Conservation (phyloP, 257 asterid genomes). For the Rhazya stricta region DNA sequence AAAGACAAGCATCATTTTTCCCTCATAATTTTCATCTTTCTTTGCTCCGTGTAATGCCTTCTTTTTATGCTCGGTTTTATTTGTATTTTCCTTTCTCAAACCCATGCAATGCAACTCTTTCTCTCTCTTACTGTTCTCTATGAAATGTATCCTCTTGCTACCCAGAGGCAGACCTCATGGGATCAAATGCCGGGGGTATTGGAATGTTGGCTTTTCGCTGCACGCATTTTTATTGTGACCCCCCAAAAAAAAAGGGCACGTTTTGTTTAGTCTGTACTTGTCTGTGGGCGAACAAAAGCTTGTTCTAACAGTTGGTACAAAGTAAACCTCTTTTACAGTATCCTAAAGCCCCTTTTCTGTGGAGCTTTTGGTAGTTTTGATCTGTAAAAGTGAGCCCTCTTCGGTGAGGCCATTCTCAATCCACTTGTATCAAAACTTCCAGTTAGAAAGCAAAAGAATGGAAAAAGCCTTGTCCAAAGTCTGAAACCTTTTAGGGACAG, state of each 20-base stretch:
- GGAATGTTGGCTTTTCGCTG: constrained; percentile 17
- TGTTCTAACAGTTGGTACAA: constrained; percentile 2
- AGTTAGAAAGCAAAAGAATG: background rate
- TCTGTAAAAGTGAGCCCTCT: constrained; percentile 14
- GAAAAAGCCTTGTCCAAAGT: constrained; percentile 3
- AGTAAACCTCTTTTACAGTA: background rate
- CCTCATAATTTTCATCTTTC: constrained; percentile 34
- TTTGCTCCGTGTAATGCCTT: constrained; percentile 18
- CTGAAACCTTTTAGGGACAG: constrained; percentile 17
- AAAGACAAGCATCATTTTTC: constrained; percentile 37
- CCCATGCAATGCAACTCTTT: constrained; percentile 20
- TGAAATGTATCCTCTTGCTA: constrained; percentile 22
- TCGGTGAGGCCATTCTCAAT: constrained; percentile 11
- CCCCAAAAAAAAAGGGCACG: constrained; percentile 14
- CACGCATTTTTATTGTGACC: constrained; percentile 7
- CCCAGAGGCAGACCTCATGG: constrained; percentile 65
- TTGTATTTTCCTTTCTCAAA: background rate
- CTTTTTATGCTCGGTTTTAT: background rate
- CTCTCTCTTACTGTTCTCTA: constrained; percentile 15
- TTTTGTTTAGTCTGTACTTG: background rate
- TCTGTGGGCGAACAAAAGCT: background rate
- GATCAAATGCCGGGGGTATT: constrained; percentile 38
- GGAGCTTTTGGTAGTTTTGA: constrained; percentile 10
- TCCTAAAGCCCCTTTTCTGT: constrained; percentile 8
- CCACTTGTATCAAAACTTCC: constrained; percentile 4